Base-by-base conservation (phyloP, 371 early-diverging fungal genomes). In the Mortierella polycephala region DNA sequence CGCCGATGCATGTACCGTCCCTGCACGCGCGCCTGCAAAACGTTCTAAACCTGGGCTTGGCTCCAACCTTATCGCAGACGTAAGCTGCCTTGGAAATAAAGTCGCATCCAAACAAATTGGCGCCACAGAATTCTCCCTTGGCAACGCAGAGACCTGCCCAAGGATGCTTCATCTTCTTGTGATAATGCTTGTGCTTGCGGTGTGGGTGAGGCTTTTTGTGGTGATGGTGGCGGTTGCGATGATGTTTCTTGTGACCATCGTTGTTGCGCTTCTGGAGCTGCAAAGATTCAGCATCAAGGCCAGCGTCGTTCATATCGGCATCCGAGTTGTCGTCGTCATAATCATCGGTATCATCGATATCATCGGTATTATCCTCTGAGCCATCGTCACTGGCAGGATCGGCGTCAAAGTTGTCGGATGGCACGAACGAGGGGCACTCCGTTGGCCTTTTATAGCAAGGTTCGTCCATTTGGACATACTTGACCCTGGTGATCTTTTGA, bases 91-190 rank as follows among this genome's bases (percentile, higher is more conserved):
- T 18, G 20, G 37, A 16, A 21, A 52, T 62, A 51, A 62, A 62
- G 44, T 69, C 45, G n/a, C 69, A 69, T 52, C 69, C 69, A 45
- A 69, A 69, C 18, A 69, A 44, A 7, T 63, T n/a, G 46, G 14
- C 37, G 10, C 69, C 69, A 37, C 69, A 69, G 63, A 62, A 16
- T 0, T 11, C 1, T 13, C 63, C 69, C 0, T 20, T 37, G 1
- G 45, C 44, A 18, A 58, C 53, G 12, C 69, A 63, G 37, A 62
- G 69, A 5, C 63, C 69, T 5, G 21, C n/a, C 58, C 59, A 68
- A 9, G 69, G 57, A 51, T 68, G 69, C 40, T 46, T 20, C 40
- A 58, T 42, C 13, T 49, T 57, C 23, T 64, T 39, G 51, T 39
- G 46, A 9, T 16, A 49, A 14, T 53, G 7, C 16, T 0, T 11